Percentiles rank a stretch among this genome's conserved stretches.
phyloP scores from a whole-genome alignment of 2,329 filamentous ascomycete genomes.

The Alternaria ethzedia region DNA sequence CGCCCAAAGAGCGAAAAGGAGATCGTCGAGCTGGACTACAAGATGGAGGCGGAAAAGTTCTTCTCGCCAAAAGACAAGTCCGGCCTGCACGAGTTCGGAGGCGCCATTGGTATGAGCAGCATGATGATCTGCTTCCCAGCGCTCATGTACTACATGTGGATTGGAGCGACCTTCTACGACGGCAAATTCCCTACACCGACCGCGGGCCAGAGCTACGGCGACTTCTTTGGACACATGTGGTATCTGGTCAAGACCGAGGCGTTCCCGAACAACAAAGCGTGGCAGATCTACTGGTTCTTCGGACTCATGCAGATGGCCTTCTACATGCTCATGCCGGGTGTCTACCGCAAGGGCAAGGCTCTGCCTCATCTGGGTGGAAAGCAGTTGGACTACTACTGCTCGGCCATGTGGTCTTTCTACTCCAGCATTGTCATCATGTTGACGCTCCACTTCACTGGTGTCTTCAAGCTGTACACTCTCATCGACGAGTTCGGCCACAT shows the following conservation, averaged over 20 bases:
- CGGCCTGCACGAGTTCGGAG: constrained; percentile 80
- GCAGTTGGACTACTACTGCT: constrained; percentile 94
- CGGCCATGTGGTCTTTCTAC: constrained; percentile 86
- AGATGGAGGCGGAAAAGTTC: constrained; percentile 47
- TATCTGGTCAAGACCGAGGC: constrained; percentile 81
- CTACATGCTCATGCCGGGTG: constrained; percentile 86
- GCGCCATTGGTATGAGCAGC: constrained; percentile 74
- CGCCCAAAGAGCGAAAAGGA: constrained; percentile 36
- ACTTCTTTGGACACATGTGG: constrained; percentile 76
- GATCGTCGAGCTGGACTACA: constrained; percentile 15
- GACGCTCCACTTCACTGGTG: constrained; percentile 78
- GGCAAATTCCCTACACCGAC: constrained; percentile 76
- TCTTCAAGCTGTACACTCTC: constrained; percentile 89
- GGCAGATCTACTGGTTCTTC: constrained; percentile 94
- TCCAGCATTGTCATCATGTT: constrained; percentile 75
- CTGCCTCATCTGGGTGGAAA: constrained; percentile 81
- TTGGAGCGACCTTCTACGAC: constrained; percentile 90
- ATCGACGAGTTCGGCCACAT: constrained; percentile 95
- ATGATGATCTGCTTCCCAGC: constrained; percentile 95
- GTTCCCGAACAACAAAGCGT: constrained; percentile 81
- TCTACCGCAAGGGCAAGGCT: constrained; percentile 87
- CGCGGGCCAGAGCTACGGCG: constrained; percentile 68
- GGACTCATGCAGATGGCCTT: constrained; percentile 82
- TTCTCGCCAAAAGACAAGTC: constrained; percentile 50
- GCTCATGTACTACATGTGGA: constrained; percentile 99